Evolutionary conservation across 306 rosid genomes (phyloP).

Genomic region (Calophaca sinica): DNA sequence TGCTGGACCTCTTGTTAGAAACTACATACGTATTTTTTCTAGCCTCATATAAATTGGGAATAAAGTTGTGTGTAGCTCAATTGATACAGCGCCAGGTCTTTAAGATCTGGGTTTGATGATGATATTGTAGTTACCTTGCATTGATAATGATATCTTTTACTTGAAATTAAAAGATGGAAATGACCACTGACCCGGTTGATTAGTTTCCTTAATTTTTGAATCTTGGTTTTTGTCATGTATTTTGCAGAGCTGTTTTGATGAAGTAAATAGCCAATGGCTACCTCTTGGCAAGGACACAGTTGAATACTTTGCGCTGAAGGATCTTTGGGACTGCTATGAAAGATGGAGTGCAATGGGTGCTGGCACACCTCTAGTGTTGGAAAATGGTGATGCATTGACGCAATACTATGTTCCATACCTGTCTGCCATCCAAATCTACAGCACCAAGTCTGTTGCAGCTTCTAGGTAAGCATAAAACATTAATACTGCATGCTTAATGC

Average conservation of each 20-base stretch:
- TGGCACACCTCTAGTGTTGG: slow-evolving; percentile 61
- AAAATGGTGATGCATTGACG: slow-evolving; percentile 47
- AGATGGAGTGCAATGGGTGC: slow-evolving; percentile 87
- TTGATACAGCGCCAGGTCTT: neutral
- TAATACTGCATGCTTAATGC: neutral
- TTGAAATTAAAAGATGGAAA: neutral
- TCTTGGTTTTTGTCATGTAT: neutral
- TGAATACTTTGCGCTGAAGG: slow-evolving; percentile 62
- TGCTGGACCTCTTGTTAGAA: neutral
- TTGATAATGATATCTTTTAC: neutral
- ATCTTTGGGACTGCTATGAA: slow-evolving; percentile 71
- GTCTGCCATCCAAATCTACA: slow-evolving; percentile 74
- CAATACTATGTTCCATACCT: slow-evolving; percentile 74
- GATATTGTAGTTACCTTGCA: neutral
- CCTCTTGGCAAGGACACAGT: slow-evolving; percentile 55
- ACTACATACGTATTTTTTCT: neutral
- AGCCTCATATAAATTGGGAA: neutral
- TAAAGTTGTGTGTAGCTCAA: neutral
- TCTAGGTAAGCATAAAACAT: slow-evolving; percentile 54
- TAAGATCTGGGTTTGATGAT: neutral
- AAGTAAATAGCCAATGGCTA: slow-evolving; percentile 61
- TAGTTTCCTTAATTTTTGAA: neutral
- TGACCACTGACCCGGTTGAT: neutral
- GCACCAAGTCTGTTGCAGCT: slow-evolving; percentile 54
- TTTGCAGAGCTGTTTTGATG: slow-evolving; percentile 60